Base-by-base conservation (phyloP, 371 early-diverging fungal species). In the Mortierella sp. region DNA sequence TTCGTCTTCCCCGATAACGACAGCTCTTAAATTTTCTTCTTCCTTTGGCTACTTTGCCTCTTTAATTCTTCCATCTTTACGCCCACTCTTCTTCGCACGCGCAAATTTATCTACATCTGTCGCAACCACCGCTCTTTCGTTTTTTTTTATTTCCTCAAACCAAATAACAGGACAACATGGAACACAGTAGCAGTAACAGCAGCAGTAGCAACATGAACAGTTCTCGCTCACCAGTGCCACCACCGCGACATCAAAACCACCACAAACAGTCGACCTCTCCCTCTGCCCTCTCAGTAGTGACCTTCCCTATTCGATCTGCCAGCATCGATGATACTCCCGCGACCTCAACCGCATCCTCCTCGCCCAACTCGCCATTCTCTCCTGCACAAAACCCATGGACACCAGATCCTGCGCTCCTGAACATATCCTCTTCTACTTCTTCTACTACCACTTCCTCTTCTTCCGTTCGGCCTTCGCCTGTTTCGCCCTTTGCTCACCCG, bases 261-360 rank as follows among this genome's bases (percentile, higher is more conserved):
- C 16, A 31, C 58, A 34, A 22, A 29, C 14, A 58, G 16, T 31
- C 58, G 29, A 58, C 58, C 16, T 31, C 58, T 7, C 58, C 58
- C 8, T 34, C 34, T 8, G 34, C 9, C 7, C 58, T 58, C 34
- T 58, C 58, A 19, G 58, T 58, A 6, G 34, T 34, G 2, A 58
- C 34, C 7, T 58, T 58, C 13, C 58, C 58, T 19, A 19, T n/a
- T 16, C 50, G 16, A 45, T 40, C 64, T 5, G 73, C 75, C 50
- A 75, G 52, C 19, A 55, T 70, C 45, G 76, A 76, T 22, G 45
- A 76, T 19, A 24, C 70, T 2, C 76, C 70, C 45, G 37, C 70
- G n/a, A 43, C 67, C 14, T 76, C 76, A 34, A 26, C 52, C 37
- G 34, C 71, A 24, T 71, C 76, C 2, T 70, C 70, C 8, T 61